Evolutionary conservation across 1,284 basidiomycete genomes (phyloP).

Genomic region (Caloboletus firmus): DNA sequence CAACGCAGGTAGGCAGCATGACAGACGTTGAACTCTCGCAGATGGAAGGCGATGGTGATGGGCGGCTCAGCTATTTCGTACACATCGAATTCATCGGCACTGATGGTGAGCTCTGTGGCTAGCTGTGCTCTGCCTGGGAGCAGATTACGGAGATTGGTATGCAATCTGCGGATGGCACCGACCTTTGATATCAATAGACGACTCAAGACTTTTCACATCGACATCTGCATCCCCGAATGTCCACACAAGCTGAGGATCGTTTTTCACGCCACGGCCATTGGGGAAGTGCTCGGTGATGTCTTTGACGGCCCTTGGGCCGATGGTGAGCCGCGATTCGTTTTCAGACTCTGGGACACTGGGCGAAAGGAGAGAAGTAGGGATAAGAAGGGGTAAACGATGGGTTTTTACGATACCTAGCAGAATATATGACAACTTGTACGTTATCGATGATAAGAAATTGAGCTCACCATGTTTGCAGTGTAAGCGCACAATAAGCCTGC

Average conservation of each 20-base stretch:
- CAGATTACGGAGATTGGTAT: not conserved
- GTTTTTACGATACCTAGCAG: slow-evolving; percentile 73
- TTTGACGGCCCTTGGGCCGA: slow-evolving; percentile 67
- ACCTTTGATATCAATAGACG: slow-evolving; percentile 66
- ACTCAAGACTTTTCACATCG: slow-evolving; percentile 64
- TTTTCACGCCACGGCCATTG: slow-evolving; percentile 54
- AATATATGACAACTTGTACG: slow-evolving; percentile 3
- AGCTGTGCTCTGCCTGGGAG: slow-evolving; percentile 58
- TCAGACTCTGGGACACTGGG: slow-evolving; percentile 56
- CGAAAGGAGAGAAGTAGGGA: slow-evolving; percentile 56
- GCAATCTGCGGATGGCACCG: slow-evolving; percentile 5
- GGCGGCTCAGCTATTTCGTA: slow-evolving; percentile 65
- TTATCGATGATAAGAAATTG: not conserved
- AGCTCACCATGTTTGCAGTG: slow-evolving; percentile 76
- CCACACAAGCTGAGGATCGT: slow-evolving; percentile 77
- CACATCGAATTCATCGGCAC: slow-evolving; percentile 71
- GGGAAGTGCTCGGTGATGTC: slow-evolving; percentile 83
- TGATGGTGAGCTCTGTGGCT: slow-evolving; percentile 70
- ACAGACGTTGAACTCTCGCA: slow-evolving; percentile 75
- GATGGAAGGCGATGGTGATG: slow-evolving; percentile 69
- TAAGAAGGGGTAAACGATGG: slow-evolving; percentile 63
- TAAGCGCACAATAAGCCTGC: slow-evolving; percentile 65
- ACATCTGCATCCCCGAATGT: slow-evolving; percentile 66
- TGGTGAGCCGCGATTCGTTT: slow-evolving; percentile 62
- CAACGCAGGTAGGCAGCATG: slow-evolving; percentile 6